Conservation (phyloP, 169 alveolate genomes). For the Plasmodium knowlesi region DNA sequence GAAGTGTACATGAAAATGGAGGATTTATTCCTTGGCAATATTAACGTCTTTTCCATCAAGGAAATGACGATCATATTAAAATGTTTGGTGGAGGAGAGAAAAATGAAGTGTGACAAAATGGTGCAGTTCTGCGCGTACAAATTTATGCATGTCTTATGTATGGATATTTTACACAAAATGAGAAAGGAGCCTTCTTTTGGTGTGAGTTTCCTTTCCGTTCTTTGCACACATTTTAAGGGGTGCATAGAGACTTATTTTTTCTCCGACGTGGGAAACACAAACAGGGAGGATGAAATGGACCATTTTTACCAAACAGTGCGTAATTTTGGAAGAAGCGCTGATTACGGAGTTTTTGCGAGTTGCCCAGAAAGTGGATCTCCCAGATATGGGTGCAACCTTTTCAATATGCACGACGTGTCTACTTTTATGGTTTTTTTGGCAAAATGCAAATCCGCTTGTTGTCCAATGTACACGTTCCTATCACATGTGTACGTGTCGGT, state of each 20-base stretch:
- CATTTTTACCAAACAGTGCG: constrained; percentile 8
- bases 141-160: constrained; percentile 35
- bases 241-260: constrained; percentile 10
- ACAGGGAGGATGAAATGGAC: constrained; percentile 12
- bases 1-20: constrained; percentile 25
- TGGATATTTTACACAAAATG: constrained; percentile 49
- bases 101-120: constrained; percentile 17
- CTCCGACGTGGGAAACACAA: neutral
- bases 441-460: constrained; percentile 19
- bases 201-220: neutral
- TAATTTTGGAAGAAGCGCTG: neutral
- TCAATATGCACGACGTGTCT: constrained; percentile 56
- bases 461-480: constrained; percentile 27
- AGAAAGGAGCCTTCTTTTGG: neutral
- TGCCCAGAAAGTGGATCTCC: neutral
- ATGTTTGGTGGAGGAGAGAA: constrained; percentile 48
- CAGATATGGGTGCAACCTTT: constrained; percentile 9
- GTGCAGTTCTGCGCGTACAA: constrained; percentile 19
- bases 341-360: neutral
- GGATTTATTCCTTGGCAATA: constrained; percentile 17
- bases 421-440: constrained; percentile 30
- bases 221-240: constrained; percentile 32
- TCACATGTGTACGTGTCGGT: constrained; percentile 36
- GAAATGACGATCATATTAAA: constrained; percentile 70
- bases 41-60: constrained; percentile 21